Base-by-base conservation (phyloP, 2,329 filamentous ascomycete genomes). In the Leptographium galeiforme region DNA sequence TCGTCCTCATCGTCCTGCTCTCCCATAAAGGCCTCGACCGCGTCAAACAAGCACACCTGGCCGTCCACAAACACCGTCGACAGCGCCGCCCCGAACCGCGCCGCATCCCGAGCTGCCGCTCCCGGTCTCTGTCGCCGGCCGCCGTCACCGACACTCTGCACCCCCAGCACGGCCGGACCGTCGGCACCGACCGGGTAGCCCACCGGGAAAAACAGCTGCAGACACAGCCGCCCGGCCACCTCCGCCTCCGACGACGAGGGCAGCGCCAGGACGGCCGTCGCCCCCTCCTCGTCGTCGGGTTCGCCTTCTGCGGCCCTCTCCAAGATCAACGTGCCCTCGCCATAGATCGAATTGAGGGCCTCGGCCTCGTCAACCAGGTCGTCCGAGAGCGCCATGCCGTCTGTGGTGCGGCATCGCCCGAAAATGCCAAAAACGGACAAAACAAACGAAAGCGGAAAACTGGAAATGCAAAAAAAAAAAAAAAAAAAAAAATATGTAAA, bases 331-430 rank as follows among this genome's bases (percentile, higher is more conserved):
- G 84, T 85, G n/a, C 72, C 73, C 48, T 81, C 75, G 58, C 82
- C 84, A 68, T 90, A 93, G 59, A 93, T 93, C 53, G 87, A 87
- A 67, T 91, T 93, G 63, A 93, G 84, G 57, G 85, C 87, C 63
- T 84, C 84, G 34, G 90, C 71, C 65, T 93, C 87, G 68, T 93
- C 87, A 49, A 69, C 66, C 32, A 91, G 75, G 58, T 79, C 76
- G 57, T 79, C 75, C 10, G 76, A 77, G 8, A 54, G 51, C 38
- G 54, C 16, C 57, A 59, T 59, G 34, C 8, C 34, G 34, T 36
- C 34, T 36, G 7, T n/a, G 7, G 41, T 11, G 19, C n/a, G 18
- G 18, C 33, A 51, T 39, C 47, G 47, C 34, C 13, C n/a, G 16
- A 49, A 49, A 49, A 30, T 49, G 34, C 47, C 47, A 39, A 39